Base-by-base conservation (phyloP, 169 alveolate species). In the Babesia caballi region DNA sequence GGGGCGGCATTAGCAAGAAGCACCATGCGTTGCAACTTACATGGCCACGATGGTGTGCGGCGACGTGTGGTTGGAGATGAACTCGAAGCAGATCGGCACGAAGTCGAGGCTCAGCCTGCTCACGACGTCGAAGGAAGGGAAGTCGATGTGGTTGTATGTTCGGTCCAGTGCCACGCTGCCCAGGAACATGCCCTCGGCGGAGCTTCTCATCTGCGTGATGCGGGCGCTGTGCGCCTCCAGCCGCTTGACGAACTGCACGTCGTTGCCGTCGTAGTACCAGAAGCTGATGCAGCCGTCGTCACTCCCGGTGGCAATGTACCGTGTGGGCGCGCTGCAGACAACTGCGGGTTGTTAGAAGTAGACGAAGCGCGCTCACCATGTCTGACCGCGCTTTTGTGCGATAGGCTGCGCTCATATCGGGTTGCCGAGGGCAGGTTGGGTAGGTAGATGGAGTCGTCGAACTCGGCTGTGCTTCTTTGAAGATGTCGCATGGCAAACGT, bases 211-310 rank as follows among this genome's bases (percentile, higher is more conserved):
- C 54, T 66, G 85, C 6, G 76, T 84, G 50, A 88, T 88, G 28
- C 83, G 41, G 58, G 78, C 88, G 12, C 17, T 81, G 61, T 97
- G 99, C 15, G 99, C 98, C 60, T 95, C 88, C 87, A 94, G 94
- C 74, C 95, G 97, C 84, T 97, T 98, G 27, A 96, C 99, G 72
- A 94, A 96, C 89, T 97, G 99, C 23, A 98, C 92, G 51, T 96
- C 97, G 42, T 93, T 94, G 53, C 78, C 90, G 65, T 90, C 89
- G 66, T 95, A 94, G 83, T 94, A 96, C 99, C 99, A 98, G 90
- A 98, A 96, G 76, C 96, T 97, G 23, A 98, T 88, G 38, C 91
- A 92, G 3, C 99, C 99, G 65, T 97, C 99, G 67, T 85, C 82
- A 59, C 98, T 93, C 35, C 97, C 96, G 5, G 99, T 97, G 14